Evolutionary conservation across 2,329 filamentous ascomycete genomes (phyloP), one percentile per base, ranked within the genome.

Genomic region (Aureobasidium sp.): DNA sequence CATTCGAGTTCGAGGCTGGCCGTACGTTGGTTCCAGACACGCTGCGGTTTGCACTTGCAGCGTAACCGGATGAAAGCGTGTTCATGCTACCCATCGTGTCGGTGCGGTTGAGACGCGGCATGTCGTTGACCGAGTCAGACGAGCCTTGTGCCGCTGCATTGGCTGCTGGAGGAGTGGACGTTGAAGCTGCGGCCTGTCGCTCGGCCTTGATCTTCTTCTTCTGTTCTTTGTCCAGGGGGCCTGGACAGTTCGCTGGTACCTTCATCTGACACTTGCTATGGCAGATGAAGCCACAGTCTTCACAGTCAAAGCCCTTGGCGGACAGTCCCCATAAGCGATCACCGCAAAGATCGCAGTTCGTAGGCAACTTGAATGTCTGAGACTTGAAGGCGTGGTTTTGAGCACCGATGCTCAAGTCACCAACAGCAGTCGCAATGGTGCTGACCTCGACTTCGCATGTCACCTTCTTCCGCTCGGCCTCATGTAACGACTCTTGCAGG

Each of bases 181-280:
- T 77, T 69, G 87, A 89, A 14, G 92, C 88, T 5, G 87, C 82
- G 63, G 89, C 87, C 76, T 97, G 93, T 64, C 92, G 84, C 72
- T 92, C 88, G 45, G 83, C 82, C 76, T 97, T 97, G 45, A 96
- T 81, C 70, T 92, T 95, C 80, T 97, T 99, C 78, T 87, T 92
- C 69, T 96, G 92, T 65, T 97, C 94, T 75, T 97, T 99, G 66
- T 82, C 87, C 72, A 94, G 86, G 71, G 97, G 94, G 55, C 94
- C 94, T 0, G 94, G 94, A 71, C 94, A 99, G 72, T 96, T 90
- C 8, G 94, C 89, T 0, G 94, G 91, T 0, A 97, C 94, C 76
- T 97, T 99, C 88, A 99, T 94, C 78, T 99, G 91, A 74, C 94
- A 99, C 77, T 99, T 99, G 79, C 87, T 95, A 76, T 99, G 94